Conservation (phyloP, 306 rosid genomes). For the Albizia julibrissin region DNA sequence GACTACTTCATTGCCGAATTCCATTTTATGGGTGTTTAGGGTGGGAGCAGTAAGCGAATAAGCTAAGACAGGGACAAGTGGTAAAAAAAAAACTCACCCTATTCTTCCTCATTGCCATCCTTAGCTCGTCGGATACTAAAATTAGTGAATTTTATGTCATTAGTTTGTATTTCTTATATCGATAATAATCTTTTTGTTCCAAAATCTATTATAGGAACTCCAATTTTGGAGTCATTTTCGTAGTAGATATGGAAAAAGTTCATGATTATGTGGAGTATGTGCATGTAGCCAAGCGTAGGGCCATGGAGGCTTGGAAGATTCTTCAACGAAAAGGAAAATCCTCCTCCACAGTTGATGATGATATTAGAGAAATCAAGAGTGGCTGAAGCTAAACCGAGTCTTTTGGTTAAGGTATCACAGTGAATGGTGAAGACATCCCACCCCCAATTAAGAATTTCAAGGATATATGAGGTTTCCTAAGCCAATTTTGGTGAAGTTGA, state of each 20-base stretch:
- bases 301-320: slow-evolving; percentile 82
- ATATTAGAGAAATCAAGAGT: slow-evolving; percentile 57
- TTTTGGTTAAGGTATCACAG: slow-evolving; percentile 78
- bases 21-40: neutral
- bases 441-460: slow-evolving; percentile 84
- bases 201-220: neutral
- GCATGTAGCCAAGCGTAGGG: slow-evolving; percentile 90
- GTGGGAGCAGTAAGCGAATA: neutral
- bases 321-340: slow-evolving; percentile 79
- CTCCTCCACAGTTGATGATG: slow-evolving; percentile 60
- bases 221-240: neutral
- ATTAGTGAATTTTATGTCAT: neutral
- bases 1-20: neutral
- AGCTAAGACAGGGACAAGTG: neutral
- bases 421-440: slow-evolving; percentile 80
- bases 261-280: slow-evolving; percentile 73
- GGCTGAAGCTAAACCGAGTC: slow-evolving; percentile 80
- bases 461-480: slow-evolving; percentile 93
- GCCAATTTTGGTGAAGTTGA: slow-evolving; percentile 73
- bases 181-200: neutral
- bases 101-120: neutral
- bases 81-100: neutral
- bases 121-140: neutral
- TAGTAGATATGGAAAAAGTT: slow-evolving; percentile 58
- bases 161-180: neutral